Evolutionary conservation across 305 asterid species (phyloP).

Genomic region (Fraxinus angustifolia): DNA sequence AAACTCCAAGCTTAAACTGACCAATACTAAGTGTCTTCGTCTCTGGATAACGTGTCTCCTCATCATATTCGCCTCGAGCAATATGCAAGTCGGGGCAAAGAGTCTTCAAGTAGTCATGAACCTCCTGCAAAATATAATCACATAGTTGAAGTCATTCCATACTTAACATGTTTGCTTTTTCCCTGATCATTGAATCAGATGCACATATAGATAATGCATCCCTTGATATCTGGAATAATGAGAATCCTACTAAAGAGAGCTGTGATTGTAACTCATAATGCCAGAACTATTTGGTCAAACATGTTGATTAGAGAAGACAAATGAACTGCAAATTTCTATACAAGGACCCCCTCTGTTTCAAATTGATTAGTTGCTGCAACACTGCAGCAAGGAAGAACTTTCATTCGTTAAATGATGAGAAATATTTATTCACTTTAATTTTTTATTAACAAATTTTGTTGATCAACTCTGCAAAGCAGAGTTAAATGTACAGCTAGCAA

Average conservation of each 20-base stretch:
- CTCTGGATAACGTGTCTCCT: conserved; percentile 85
- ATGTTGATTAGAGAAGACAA: background rate
- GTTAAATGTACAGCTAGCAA: background rate
- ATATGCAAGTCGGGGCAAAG: conserved; percentile 89
- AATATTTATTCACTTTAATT: background rate
- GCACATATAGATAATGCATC: background rate
- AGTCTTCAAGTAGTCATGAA: conserved; percentile 88
- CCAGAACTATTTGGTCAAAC: conserved; percentile 1
- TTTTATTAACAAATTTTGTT: background rate
- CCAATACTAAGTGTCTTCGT: conserved; percentile 89
- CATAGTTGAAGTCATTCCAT: background rate
- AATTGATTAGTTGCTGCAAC: background rate
- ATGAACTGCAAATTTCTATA: background rate
- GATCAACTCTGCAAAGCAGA: background rate
- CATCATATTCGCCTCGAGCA: conserved; percentile 91
- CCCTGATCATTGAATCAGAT: conserved; percentile 2
- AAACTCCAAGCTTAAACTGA: conserved; percentile 91
- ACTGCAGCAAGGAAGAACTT: background rate
- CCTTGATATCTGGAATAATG: background rate
- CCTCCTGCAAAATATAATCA: conserved; percentile 54
- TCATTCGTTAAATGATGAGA: background rate
- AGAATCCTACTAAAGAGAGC: background rate
- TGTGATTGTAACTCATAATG: background rate
- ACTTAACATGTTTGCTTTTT: background rate
- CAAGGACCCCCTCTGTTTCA: background rate